A percentile compares a stretch with the other conserved stretches of the same genome.
phyloP scores from a whole-genome alignment of 23 red algal species.

The Gracilaria vermiculophylla region DNA sequence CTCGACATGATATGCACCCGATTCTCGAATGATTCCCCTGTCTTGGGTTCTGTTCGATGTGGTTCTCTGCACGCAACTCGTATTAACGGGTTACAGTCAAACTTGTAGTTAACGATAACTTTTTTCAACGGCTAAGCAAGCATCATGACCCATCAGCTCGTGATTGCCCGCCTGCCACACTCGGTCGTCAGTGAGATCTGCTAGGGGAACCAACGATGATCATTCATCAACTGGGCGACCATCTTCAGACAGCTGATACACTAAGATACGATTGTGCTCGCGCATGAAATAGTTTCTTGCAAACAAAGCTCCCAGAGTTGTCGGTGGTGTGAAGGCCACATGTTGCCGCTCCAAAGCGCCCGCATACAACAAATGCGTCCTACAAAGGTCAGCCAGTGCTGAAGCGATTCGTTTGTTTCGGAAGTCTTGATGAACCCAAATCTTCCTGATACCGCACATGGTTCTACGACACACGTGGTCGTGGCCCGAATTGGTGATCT shows the following conservation, averaged over 20 bases:
- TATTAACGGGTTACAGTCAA: no score
- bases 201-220: no score
- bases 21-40: no score
- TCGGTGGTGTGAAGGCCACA: constrained; percentile 51
- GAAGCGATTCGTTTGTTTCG: constrained; percentile 31
- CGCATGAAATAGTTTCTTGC: background rate
- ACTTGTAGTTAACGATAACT: no score
- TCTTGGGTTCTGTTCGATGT: no score
- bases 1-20: no score
- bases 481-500: background rate
- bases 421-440: constrained; percentile 40
- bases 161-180: no score
- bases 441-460: constrained; percentile 45
- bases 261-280: background rate
- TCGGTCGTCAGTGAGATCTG: no score
- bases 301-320: constrained; percentile 5
- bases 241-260: background rate
- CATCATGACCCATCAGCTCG: no score
- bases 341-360: background rate
- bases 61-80: no score
- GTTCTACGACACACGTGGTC: background rate
- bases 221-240: background rate
- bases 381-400: constrained; percentile 5
- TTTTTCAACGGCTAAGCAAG: no score
- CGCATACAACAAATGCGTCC: constrained; percentile 44